A percentile compares a stretch with the other conserved stretches of the same genome.
Conservation (phyloP, 768 basidiomycete genomes). For the Saitozyma sp. region DNA sequence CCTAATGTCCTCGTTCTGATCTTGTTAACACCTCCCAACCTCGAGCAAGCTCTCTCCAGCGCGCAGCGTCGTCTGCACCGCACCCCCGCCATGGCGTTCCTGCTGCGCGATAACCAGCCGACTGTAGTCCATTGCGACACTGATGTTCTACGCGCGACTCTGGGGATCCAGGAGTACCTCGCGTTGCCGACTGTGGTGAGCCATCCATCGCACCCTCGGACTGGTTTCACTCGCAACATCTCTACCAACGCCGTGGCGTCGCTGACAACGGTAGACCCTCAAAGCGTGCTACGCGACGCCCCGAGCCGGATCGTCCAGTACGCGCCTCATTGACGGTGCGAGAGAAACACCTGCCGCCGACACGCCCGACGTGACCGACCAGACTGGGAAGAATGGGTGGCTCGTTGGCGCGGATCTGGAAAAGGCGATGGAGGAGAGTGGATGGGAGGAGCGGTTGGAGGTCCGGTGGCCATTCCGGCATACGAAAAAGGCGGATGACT, state of each 20-base stretch:
- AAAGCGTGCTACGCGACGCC: constrained; percentile 38
- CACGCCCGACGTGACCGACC: background rate
- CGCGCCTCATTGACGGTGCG: no score
- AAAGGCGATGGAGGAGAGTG: constrained; percentile 19
- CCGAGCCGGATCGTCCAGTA: no score
- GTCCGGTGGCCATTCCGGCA: constrained; percentile 36
- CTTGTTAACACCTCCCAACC: no score
- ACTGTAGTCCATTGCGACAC: constrained; percentile 40
- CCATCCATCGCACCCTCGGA: background rate
- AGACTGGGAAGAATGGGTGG: constrained; percentile 20
- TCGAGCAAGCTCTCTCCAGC: no score
- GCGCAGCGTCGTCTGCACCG: no score
- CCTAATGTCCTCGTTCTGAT: no score
- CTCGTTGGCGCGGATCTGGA: constrained; percentile 33
- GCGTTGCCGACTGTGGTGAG: constrained; percentile 33
- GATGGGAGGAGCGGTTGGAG: constrained; percentile 26
- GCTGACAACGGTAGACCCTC: constrained; percentile 17
- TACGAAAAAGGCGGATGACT: constrained; percentile 30
- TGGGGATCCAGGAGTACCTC: constrained; percentile 37
- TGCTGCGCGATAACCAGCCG: constrained; percentile 29
- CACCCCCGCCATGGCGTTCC: constrained; percentile 12
- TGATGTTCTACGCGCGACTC: constrained; percentile 30
- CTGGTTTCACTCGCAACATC: background rate
- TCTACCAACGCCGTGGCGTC: background rate
- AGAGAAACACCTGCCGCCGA: no score